Evolutionary conservation across 2,329 filamentous ascomycete genomes (phyloP).

Genomic region (Stachybotrys echinatus): DNA sequence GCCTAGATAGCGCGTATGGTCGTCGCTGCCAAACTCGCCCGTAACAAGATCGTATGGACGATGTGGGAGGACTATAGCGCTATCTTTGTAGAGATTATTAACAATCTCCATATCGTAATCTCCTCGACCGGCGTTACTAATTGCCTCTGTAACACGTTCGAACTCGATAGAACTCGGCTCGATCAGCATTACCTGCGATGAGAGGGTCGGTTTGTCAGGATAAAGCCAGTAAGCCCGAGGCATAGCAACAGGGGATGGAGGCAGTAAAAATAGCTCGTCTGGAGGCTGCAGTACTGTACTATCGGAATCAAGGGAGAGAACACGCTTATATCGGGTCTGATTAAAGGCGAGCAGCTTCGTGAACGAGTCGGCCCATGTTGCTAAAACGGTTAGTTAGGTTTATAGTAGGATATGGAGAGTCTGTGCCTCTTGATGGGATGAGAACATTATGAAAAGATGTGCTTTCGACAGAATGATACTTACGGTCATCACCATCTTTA

Average conservation of each 20-base stretch:
- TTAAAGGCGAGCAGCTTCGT: constrained; percentile 66
- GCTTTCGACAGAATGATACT: no score
- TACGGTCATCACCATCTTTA: constrained; percentile 28
- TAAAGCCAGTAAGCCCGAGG: constrained; percentile 66
- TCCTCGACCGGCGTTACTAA: constrained; percentile 13
- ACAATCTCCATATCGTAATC: constrained; percentile 65
- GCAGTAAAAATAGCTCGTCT: constrained; percentile 66
- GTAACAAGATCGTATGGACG: constrained; percentile 56
- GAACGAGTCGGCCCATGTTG: constrained; percentile 57
- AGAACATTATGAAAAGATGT: background rate
- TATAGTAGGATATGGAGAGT: background rate
- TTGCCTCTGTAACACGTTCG: constrained; percentile 18
- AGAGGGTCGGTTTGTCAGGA: constrained; percentile 47
- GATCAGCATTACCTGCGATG: constrained; percentile 57
- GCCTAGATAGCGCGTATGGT: constrained; percentile 37
- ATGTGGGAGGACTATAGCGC: constrained; percentile 58
- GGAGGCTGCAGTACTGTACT: constrained; percentile 53
- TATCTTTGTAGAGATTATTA: constrained; percentile 55
- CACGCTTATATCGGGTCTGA: constrained; percentile 51
- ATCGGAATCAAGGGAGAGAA: constrained; percentile 53
- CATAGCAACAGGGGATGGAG: constrained; percentile 55
- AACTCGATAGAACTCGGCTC: constrained; percentile 51
- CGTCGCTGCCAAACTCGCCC: constrained; percentile 52
- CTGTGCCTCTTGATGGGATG: no score
- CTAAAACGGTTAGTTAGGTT: constrained; percentile 6